Evolutionary conservation across 495 filamentous ascomycete genomes (phyloP), one percentile per base, ranked within the genome.

Genomic region (Penicillium verhagenii): DNA sequence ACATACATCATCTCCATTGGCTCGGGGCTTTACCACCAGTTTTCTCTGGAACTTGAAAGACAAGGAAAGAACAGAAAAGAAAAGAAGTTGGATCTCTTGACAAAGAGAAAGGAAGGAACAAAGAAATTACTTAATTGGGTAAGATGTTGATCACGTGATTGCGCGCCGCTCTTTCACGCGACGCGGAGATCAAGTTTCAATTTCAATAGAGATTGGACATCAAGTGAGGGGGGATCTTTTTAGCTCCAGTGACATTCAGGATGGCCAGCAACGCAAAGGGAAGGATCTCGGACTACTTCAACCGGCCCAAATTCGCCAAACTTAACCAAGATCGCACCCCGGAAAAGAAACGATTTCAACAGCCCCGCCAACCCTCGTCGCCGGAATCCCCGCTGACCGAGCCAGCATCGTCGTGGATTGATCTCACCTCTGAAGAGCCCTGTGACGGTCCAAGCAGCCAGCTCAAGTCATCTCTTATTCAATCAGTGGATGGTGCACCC

Each of bases 251-350:
- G 16, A 35, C 33, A n/a, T 35, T 5, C 33, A 35, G 33, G 2
- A 35, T 16, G 33, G 33, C n/a, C n/a, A 35, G 33, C 10, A n/a
- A 35, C 26, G 16, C 3, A 21, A 38, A 16, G 33, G 24, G 29
- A 35, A 20, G 26, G 19, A 50, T 50, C 24, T 11, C 31, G 9
- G 47, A 50, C n/a, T 79, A 68, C 37, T 80, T 81, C 56, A 74
- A 68, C 23, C 69, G 61, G 11, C 72, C 74, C 7, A 14, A 44
- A 3, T 71, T 65, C 40, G 49, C 63, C 1, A 23, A 24, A n/a
- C 26, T 43, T 3, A 40, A 56, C 31, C 16, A 44, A 7, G 20
- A 55, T 14, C 29, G 13, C 26, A 53, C 57, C 4, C 28, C 50
- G 2, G 58, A 65, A 44, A 49, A 54, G 6, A 33, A 50, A 25